Evolutionary conservation across 306 rosid species (phyloP).

Genomic region (Sindora glabra): DNA sequence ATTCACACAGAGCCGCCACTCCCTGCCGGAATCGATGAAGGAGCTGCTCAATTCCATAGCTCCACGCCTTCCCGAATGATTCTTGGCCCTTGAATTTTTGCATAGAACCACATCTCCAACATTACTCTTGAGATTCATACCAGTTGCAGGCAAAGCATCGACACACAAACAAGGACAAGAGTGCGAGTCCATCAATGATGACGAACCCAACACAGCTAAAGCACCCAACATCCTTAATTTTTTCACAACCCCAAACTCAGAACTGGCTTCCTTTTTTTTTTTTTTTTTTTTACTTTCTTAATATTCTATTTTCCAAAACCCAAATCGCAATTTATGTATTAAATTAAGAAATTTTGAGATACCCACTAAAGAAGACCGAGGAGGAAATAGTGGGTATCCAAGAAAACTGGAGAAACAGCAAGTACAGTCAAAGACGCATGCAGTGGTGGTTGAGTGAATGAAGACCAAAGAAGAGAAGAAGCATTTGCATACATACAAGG

Average conservation of each 20-base stretch:
- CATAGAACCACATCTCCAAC: constrained; percentile 48
- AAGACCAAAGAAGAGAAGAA: constrained; percentile 17
- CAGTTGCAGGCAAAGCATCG: constrained; percentile 62
- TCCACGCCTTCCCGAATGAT: constrained; percentile 27
- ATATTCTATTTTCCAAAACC: background rate
- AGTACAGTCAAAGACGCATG: constrained; percentile 40
- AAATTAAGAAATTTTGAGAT: constrained; percentile 3
- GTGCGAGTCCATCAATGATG: constrained; percentile 78
- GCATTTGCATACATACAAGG: constrained; percentile 26
- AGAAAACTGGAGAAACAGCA: constrained; percentile 17
- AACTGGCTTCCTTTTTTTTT: no score
- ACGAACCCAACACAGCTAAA: constrained; percentile 55
- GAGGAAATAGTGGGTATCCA: constrained; percentile 28
- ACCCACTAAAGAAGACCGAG: constrained; percentile 5
- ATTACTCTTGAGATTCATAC: constrained; percentile 51
- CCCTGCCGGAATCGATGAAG: constrained; percentile 48
- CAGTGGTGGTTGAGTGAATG: constrained; percentile 16
- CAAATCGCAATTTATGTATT: background rate
- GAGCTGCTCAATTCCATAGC: constrained; percentile 54
- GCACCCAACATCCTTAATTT: constrained; percentile 75
- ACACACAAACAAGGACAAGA: constrained; percentile 79
- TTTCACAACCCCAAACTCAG: constrained; percentile 12
- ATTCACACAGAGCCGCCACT: constrained; percentile 46
- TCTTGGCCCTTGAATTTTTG: constrained; percentile 41
- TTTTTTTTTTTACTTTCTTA: no score